phyloP scores from a whole-genome alignment of 2,329 filamentous ascomycete genomes.

The Phaeophleospora eucalypticola region DNA sequence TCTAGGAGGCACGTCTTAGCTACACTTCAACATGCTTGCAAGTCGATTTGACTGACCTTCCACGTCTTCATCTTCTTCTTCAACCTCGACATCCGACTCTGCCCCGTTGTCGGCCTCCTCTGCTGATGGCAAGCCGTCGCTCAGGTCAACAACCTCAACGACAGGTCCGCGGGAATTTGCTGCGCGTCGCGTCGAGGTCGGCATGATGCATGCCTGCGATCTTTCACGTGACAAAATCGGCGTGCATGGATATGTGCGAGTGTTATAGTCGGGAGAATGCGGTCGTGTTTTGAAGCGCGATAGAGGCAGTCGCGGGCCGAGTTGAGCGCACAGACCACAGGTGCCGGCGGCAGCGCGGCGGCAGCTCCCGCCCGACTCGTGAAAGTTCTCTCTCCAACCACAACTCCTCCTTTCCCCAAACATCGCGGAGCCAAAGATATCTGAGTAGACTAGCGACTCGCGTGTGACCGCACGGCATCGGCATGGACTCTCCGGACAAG shows the following conservation, averaged over 20 bases:
- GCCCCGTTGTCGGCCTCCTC: conserved; percentile 3
- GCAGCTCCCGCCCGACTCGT: no score
- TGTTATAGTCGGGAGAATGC: not conserved
- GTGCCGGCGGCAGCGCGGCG: no score
- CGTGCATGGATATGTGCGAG: not conserved
- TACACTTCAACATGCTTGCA: no score
- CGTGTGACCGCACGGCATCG: not conserved
- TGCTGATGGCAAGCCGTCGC: conserved; percentile 16
- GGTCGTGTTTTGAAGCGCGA: not conserved
- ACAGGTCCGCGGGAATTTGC: not conserved
- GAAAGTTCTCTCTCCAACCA: not conserved
- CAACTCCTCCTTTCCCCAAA: no score
- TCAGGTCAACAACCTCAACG: conserved; percentile 13
- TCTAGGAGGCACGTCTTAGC: not conserved
- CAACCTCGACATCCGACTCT: conserved; percentile 7
- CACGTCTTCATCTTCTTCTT: conserved; percentile 21
- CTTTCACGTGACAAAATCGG: not conserved
- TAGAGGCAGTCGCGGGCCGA: not conserved
- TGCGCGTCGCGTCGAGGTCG: conserved; percentile 3
- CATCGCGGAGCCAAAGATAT: no score
- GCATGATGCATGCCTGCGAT: conserved; percentile 1
- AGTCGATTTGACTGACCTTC: conserved; percentile 6
- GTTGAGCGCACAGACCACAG: no score
- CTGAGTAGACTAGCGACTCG: no score
- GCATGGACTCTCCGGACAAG: not conserved